Evolutionary conservation across 495 filamentous ascomycete genomes (phyloP), one percentile per base, ranked within the genome.

Genomic region (Aspergillus bridgeri): DNA sequence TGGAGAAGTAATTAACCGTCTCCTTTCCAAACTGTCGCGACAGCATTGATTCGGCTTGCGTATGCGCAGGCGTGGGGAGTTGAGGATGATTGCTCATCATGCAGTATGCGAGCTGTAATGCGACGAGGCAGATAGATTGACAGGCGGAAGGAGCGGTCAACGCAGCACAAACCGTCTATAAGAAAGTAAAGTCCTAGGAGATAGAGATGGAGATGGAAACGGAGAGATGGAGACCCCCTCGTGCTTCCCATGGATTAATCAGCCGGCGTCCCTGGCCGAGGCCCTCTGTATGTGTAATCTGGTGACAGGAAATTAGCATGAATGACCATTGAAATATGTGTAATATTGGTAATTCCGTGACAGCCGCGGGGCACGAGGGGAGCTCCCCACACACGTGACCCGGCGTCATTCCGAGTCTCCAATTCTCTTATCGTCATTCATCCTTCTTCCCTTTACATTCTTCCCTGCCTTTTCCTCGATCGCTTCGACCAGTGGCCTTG

Each of bases 1-100:
- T 91, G 57, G 90, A 89, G 78, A 96, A 98, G 81, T 98, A 98
- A 76, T 98, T 98, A 62, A 88, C 85, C 13, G 91, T 85, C 75
- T 98, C 94, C 62, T 80, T 86, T 64, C 94, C 94, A 71, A 96
- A 97, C 58, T 89, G 94, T 48, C 86, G 81, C 45, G 87, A 84
- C 62, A 98, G 76, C 85, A 92, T 92, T 6, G 89, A 90, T 77
- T 92, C 85, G 65, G 89, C 81, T 66, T 87, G 81, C 58, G 75
- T 73, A 64, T 86, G 80, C 8, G 81, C 81, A 49, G 85, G 83
- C 48, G 76, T 75, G 5, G 85, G 85, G 25, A 80, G 65, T 51
- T 75, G 73, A 42, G 71, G 63, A 24, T 59, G 44, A 22, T 59
- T 53, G 60, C 48, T 71, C 71, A 75, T 77, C 33, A 33, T 70